Evolutionary conservation across 2,329 filamentous ascomycete genomes (phyloP), one percentile per base, ranked within the genome.

Genomic region (Pseudogymnoascus sp.): DNA sequence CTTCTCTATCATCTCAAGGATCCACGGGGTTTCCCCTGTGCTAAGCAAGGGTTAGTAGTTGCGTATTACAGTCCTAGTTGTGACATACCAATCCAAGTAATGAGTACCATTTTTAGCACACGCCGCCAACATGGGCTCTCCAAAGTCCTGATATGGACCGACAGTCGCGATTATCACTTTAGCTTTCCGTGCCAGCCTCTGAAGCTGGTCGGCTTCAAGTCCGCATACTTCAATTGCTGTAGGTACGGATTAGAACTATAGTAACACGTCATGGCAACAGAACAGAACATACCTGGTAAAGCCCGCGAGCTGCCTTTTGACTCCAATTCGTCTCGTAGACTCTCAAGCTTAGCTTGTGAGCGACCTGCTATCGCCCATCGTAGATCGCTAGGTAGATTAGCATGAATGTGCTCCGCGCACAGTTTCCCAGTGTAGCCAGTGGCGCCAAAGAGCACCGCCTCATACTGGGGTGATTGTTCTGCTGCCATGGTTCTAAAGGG

Each of bases 361-460:
- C 93, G 88, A 31, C 93, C 93, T 56, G 91, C 90, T 62, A 97
- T 79, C 13, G 91, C 93, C 93, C 93, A 97, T 78, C 86, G 91
- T 65, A 96, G 75, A 73, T 91, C 84, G 19, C 88, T 90, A 0
- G 92, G 89, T 0, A 92, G 79, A 67, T 84, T 77, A 13, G 81
- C 81, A 61, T 85, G 81, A 70, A 96, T 87, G 74, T 95, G 86
- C 73, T 96, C 87, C 26, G 87, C 87, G 2, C 86, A 86, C 68
- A 89, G 81, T 67, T 85, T 87, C 38, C 93, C 93, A 0, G 93
- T 97, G 75, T 96, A 96, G 26, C 93, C 93, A 73, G 82, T 88
- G 8, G 87, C 86, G 24, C 87, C 87, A 19, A 88, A 79, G 35
- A 90, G 77, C 53, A 90, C 77, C 50, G 88, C 74, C 68, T 90